phyloP scores from a whole-genome alignment of 164 flowering plant species.

The Macadamia tetraphylla region DNA sequence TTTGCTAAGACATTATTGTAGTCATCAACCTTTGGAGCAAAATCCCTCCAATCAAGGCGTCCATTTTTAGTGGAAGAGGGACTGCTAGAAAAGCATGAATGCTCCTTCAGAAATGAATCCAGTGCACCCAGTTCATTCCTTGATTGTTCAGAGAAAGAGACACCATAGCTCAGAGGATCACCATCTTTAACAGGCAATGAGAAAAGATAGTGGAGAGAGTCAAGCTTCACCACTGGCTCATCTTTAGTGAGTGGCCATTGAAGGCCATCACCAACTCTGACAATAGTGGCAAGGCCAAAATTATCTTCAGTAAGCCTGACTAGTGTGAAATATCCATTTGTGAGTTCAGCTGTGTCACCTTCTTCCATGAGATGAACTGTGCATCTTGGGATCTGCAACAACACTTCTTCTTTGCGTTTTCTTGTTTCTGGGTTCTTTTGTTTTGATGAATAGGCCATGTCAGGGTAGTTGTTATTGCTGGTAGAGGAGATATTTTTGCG shows the following conservation, averaged over 20 bases:
- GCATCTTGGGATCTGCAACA: constrained; percentile 57
- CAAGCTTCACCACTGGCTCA: constrained; percentile 82
- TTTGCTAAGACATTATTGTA: constrained; percentile 66
- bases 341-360: constrained; percentile 55
- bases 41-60: constrained; percentile 62
- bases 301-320: constrained; percentile 34
- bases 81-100: constrained; percentile 22
- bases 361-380: constrained; percentile 56
- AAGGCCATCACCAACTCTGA: constrained; percentile 64
- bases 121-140: constrained; percentile 32
- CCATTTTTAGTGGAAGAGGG: constrained; percentile 9
- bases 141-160: constrained; percentile 39
- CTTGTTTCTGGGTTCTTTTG: constrained; percentile 13
- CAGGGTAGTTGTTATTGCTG: constrained; percentile 6
- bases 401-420: constrained; percentile 31
- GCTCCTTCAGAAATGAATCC: constrained; percentile 30
- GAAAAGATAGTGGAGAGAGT: constrained; percentile 59
- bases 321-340: constrained; percentile 51
- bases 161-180: constrained; percentile 68
- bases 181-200: constrained; percentile 56
- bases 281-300: constrained; percentile 42
- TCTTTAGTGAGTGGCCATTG: constrained; percentile 96
- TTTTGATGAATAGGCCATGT: constrained; percentile 4
- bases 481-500: constrained; percentile 18
- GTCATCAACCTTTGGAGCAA: constrained; percentile 66